Base-by-base conservation (phyloP, 73 alveolate species). In the Blepharisma stoltei region DNA sequence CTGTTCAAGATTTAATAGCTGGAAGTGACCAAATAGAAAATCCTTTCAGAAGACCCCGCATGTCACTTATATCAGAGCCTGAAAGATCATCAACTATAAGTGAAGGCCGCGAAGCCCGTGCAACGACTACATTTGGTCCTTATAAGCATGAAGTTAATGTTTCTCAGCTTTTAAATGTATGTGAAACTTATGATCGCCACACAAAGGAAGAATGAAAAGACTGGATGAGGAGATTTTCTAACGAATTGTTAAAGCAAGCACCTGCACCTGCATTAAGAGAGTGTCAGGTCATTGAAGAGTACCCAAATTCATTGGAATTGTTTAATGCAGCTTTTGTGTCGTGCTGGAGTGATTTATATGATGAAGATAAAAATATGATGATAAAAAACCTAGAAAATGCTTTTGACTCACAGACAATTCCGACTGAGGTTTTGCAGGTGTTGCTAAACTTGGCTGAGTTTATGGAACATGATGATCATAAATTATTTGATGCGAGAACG, bases 401-500 rank as follows among this genome's bases (percentile, higher is more conserved):
- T 6, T 71, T 94, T 66, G 82, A 88, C 32, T 83, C 86, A 25
- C 82, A 80, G 25, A 78, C 83, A 44, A 89, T 87, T 47, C 99
- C 99, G 5, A 85, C 89, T 5, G 88, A 89, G 54, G 93, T 94
- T 43, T 85, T 88, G 55, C 87, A 92, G 88, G 89, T 97, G 7
- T 86, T 97, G 70, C 87, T 97, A 53, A 97, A 97, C 83, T 78
- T 97, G 44, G 93, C 97, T 47, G 99, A 97, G 85, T 97, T 94
- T 83, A 95, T 97, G 92, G 95, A 94, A 75, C 95, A 89, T 78
- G 99, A 97, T 83, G 98, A 92, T 41, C 89, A 92, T 67, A 90
- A 93, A 73, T 77, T 97, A 21, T 86, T 92, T 77, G 97, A 95
- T 66, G 90, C 88, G 38, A 82, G 94, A 6, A 86, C 95, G 20